A percentile compares a stretch with the other conserved stretches of the same genome.
phyloP scores from a whole-genome alignment of 163 green algal species.

The Chloromonas sp. region DNA sequence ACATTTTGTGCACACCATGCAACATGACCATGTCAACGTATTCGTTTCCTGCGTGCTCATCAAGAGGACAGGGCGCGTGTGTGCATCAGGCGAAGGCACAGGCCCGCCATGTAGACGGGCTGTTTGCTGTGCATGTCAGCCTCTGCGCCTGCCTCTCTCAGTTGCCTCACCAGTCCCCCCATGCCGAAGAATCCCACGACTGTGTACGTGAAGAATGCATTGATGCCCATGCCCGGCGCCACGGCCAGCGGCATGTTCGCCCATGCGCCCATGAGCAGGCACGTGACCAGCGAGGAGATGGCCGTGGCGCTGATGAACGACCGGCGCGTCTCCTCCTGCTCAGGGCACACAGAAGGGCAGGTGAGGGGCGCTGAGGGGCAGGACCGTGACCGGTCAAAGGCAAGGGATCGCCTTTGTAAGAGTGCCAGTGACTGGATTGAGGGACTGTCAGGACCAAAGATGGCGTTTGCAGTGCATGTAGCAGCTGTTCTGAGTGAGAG shows the following conservation, averaged over 20 bases:
- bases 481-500: background rate
- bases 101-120: too few species aligned
- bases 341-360: background rate
- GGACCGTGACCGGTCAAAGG: background rate
- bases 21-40: too few species aligned
- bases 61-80: too few species aligned
- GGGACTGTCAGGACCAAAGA: too few species aligned
- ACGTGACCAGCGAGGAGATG: constrained; percentile 19
- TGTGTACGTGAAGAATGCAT: background rate
- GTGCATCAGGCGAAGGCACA: too few species aligned
- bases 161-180: background rate
- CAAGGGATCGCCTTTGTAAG: background rate
- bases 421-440: background rate
- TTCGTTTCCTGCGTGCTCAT: too few species aligned
- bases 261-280: constrained; percentile 5
- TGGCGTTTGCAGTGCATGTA: background rate
- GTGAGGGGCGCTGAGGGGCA: background rate
- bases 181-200: background rate
- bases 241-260: constrained; percentile 20
- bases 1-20: too few species aligned
- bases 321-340: background rate
- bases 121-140: too few species aligned
- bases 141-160: too few species aligned
- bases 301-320: constrained; percentile 26
- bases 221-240: constrained; percentile 52